phyloP scores from a whole-genome alignment of 2,329 filamentous ascomycete species.

The Colletotrichum echinochloae region DNA sequence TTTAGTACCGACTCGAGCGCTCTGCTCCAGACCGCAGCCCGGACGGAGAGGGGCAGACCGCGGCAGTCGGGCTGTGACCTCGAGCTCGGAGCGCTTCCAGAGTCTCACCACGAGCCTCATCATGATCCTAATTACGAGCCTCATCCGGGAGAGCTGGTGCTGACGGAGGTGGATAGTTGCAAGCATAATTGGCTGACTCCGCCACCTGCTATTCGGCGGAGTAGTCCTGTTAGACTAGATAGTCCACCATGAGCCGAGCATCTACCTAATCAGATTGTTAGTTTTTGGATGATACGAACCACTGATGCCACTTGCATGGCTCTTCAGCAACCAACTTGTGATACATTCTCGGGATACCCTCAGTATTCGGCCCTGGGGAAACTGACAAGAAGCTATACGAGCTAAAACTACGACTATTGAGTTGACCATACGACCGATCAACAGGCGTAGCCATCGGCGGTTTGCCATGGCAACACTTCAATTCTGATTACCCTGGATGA shows the following conservation, averaged over 20 bases:
- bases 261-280: no score
- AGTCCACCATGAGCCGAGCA: neutral
- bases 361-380: no score
- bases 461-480: no score
- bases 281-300: no score
- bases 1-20: slow-evolving; percentile 4
- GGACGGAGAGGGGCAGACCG: slow-evolving; percentile 20
- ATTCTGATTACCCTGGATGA: no score
- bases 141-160: slow-evolving; percentile 9
- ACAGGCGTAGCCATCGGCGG: no score
- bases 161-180: neutral
- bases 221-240: slow-evolving; percentile 9
- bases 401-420: no score
- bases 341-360: no score
- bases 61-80: slow-evolving; percentile 21
- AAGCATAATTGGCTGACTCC: slow-evolving; percentile 8
- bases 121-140: slow-evolving; percentile 1
- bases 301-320: no score
- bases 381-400: no score
- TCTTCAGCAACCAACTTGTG: no score
- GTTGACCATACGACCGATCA: no score
- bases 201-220: slow-evolving; percentile 15
- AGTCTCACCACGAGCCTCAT: slow-evolving; percentile 2
- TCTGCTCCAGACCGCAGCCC: slow-evolving; percentile 2
- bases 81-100: slow-evolving; percentile 20